Base-by-base conservation (phyloP, 257 asterid genomes). In the Fraxinus americana region DNA sequence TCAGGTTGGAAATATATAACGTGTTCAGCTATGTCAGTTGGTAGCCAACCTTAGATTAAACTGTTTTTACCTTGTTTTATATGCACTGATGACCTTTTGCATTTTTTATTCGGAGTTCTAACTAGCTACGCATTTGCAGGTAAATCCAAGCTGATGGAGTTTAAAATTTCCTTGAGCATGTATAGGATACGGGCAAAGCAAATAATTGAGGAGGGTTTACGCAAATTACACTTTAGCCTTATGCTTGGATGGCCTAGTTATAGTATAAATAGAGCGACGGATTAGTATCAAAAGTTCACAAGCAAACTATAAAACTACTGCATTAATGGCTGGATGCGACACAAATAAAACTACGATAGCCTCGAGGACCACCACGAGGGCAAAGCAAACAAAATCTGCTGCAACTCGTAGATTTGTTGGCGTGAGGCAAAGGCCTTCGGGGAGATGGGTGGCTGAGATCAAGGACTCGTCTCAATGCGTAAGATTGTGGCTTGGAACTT, bases 401-500 rank as follows among this genome's bases (percentile, higher is more conserved):
- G 12, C 82, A 10, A 12, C 78, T 7, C 92, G 96, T 9, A 80
- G 90, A 82, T 93, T 88, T 45, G 91, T 91, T 0, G 98, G 98
- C 3, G 98, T 91, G 23, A 80, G 98, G 66, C 97, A 93, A 65
- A 70, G 96, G 76, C 98, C 98, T 0, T 93, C 43, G 2, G 43
- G 43, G 43, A 38, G 43, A 38, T 38, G 43, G 43, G 43, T 38
- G 43, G 43, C 43, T 7, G 43, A 38, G 43, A 38, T 38, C 43
- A 38, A 38, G 43, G 12, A 38, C 12, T 38, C 43, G 11, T 88
- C 96, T 13, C 97, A 90, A 79, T 79, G 91, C 0, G 91, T 91
- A 1, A 83, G 98, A 25, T 75, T 93, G 21, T 93, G 98, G 97
- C 96, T 93, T 0, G 98, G 98, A 7, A 93, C 98, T 21, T 93